Evolutionary conservation across 768 basidiomycete genomes (phyloP).

Genomic region (Nevesoporus exiguus): DNA sequence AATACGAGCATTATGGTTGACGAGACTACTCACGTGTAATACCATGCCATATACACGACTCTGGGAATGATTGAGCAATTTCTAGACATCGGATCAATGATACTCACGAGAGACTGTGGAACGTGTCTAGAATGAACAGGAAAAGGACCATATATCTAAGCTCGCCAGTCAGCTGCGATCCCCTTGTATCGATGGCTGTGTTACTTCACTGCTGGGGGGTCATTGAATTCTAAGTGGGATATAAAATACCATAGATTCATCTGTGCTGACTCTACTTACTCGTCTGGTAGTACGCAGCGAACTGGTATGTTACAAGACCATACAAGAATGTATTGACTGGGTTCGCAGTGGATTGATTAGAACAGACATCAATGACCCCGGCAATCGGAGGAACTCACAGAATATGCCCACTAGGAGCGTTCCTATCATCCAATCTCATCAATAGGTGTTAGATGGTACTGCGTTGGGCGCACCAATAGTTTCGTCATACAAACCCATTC

Average conservation of each 20-base stretch:
- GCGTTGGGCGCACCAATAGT: no score
- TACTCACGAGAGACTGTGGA: no score
- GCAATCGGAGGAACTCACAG: background rate
- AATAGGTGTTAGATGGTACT: no score
- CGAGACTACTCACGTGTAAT: no score
- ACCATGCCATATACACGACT: slow-evolving; percentile 20
- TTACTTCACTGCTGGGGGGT: slow-evolving; percentile 7
- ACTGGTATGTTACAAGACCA: slow-evolving; percentile 36
- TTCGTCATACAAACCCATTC: no score
- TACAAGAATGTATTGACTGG: slow-evolving; percentile 34
- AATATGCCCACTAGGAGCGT: background rate
- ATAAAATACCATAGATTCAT: background rate
- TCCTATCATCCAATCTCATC: slow-evolving; percentile 5
- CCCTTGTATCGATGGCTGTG: background rate
- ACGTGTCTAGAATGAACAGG: background rate
- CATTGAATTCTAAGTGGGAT: slow-evolving; percentile 13
- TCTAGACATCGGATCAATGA: background rate
- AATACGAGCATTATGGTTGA: no score
- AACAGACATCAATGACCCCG: background rate
- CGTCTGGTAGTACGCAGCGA: background rate
- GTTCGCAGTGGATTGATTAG: background rate
- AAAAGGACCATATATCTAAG: slow-evolving; percentile 1
- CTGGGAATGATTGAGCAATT: background rate
- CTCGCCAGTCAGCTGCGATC: background rate
- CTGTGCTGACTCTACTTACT: background rate